Evolutionary conservation across 306 rosid genomes (phyloP).

Genomic region (Abrus pulchellus): DNA sequence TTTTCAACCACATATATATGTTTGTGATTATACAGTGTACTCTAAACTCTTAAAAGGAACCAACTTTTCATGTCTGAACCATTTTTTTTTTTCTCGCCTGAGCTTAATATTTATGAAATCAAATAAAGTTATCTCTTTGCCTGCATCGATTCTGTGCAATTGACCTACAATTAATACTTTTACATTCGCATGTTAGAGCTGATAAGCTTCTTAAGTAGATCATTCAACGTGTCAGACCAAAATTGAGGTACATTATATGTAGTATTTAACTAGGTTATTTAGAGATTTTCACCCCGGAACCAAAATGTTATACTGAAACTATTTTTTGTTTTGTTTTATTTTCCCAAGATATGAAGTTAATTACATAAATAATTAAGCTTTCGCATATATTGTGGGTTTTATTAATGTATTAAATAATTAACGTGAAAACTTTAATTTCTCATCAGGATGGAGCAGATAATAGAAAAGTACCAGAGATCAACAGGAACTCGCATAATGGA

Average conservation of each 20-base stretch:
- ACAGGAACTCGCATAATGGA: slow-evolving; percentile 55
- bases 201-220: not conserved
- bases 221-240: not conserved
- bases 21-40: not conserved
- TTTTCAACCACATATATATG: slow-evolving; percentile 37
- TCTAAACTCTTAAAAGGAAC: not conserved
- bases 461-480: slow-evolving; percentile 63
- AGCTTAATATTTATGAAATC: not conserved
- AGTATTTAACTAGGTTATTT: too few species aligned
- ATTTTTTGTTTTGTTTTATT: not conserved
- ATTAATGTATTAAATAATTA: not conserved
- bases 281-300: not conserved
- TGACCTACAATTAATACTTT: not conserved
- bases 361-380: not conserved
- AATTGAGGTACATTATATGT: too few species aligned
- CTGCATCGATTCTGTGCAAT: not conserved
- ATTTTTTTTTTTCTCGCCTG: not conserved
- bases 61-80: not conserved
- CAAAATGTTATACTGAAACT: not conserved
- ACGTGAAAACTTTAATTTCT: not conserved
- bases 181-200: not conserved
- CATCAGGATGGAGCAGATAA: slow-evolving; percentile 79
- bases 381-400: not conserved
- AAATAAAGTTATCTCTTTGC: not conserved
- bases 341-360: not conserved